phyloP scores from a whole-genome alignment of 495 filamentous ascomycete species.

The Aspergillus baeticus region DNA sequence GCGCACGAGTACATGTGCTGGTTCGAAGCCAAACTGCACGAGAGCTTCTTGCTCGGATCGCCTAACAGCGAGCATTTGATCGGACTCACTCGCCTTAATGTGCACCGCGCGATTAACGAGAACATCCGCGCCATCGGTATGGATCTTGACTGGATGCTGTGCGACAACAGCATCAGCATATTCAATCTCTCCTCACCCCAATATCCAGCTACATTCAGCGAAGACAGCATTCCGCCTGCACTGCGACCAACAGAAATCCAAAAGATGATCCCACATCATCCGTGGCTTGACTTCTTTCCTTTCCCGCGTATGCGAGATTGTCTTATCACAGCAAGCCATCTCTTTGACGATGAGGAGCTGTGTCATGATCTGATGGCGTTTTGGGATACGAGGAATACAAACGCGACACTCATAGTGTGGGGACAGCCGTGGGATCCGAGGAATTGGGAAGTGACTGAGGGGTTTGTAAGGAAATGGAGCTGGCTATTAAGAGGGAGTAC shows the following conservation, averaged over 20 bases:
- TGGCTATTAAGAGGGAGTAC: conserved; percentile 25
- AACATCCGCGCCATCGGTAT: conserved; percentile 20
- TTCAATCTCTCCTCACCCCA: conserved; percentile 9
- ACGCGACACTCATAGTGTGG: conserved; percentile 33
- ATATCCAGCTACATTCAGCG: neutral
- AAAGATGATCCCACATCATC: conserved; percentile 31
- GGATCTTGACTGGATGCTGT: conserved; percentile 3
- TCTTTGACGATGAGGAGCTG: conserved; percentile 33
- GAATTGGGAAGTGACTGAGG: conserved; percentile 33
- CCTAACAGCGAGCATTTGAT: conserved; percentile 15
- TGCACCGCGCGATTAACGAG: conserved; percentile 17
- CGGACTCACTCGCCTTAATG: conserved; percentile 12
- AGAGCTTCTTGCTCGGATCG: conserved; percentile 1
- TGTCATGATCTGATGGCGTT: conserved; percentile 33
- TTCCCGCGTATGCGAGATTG: conserved; percentile 36
- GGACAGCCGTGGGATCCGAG: conserved; percentile 24
- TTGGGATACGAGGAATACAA: conserved; percentile 26
- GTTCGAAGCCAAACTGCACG: conserved; percentile 7
- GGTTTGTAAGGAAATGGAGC: conserved; percentile 28
- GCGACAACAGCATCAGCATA: conserved; percentile 11
- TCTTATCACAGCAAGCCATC: conserved; percentile 26
- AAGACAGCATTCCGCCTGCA: conserved; percentile 21
- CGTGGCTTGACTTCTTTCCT: conserved; percentile 28
- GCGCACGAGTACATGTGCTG: neutral
- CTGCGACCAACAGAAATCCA: conserved; percentile 41